Conservation (phyloP, 768 basidiomycete genomes). For the Hygrophorus russula region DNA sequence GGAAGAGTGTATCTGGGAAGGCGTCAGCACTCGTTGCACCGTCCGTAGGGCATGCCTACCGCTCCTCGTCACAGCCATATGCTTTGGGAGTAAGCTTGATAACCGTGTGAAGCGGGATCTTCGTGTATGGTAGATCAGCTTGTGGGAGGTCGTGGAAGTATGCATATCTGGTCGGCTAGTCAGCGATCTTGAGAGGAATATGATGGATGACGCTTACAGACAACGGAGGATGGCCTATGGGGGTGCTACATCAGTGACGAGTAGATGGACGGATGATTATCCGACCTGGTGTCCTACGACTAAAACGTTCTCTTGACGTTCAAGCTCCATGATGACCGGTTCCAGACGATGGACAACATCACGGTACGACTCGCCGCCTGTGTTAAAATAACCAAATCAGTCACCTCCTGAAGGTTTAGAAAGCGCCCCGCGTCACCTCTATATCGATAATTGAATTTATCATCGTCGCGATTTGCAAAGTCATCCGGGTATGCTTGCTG, state of each 20-base stretch:
- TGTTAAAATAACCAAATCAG: not conserved
- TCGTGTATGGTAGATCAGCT: slow-evolving; percentile 93
- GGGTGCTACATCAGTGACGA: slow-evolving; percentile 6
- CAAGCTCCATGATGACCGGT: slow-evolving; percentile 98
- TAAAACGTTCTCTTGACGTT: slow-evolving; percentile 93
- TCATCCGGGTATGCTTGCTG: slow-evolving; percentile 95
- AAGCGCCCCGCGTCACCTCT: slow-evolving; percentile 32
- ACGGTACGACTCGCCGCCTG: slow-evolving; percentile 84
- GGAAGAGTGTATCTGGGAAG: slow-evolving; percentile 68
- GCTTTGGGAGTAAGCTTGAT: slow-evolving; percentile 98
- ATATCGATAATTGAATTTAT: slow-evolving; percentile 99
- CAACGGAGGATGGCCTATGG: not conserved
- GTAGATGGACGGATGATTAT: slow-evolving; percentile 15
- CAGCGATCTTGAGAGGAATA: slow-evolving; percentile 69
- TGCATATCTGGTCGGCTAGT: slow-evolving; percentile 55
- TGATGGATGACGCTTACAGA: slow-evolving; percentile 27
- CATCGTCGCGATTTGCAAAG: slow-evolving; percentile 94
- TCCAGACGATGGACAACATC: slow-evolving; percentile 94
- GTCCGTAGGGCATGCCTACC: slow-evolving; percentile 27
- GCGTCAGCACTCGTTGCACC: not conserved
- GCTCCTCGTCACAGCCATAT: slow-evolving; percentile 96
- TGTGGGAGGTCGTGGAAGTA: slow-evolving; percentile 93
- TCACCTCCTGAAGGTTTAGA: not conserved
- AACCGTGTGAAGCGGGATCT: slow-evolving; percentile 93
- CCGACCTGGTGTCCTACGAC: slow-evolving; percentile 92